Evolutionary conservation across 352 stramenopile species (phyloP), one percentile per base, ranked within the genome.

Genomic region (Globisporangium apiculatum): DNA sequence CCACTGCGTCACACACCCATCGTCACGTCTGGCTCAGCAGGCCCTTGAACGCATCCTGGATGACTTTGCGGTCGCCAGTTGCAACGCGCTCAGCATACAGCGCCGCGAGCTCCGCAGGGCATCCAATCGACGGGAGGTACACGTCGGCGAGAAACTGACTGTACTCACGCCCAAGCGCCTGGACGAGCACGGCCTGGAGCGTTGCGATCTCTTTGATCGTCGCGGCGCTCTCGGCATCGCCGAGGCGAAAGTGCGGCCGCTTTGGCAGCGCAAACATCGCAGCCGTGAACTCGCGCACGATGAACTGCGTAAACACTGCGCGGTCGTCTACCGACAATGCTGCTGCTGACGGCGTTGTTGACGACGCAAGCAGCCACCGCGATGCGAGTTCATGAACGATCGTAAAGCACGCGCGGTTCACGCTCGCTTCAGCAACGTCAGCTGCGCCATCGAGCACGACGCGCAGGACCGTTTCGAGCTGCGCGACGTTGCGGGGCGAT

Each of bases 131-230:
- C 18, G 73, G 73, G 40, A 94, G 59, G 62, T 83, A 86, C 45
- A 85, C 71, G 54, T 89, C 74, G 11, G 71, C 65, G 31, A 91
- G n/a, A 42, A 78, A 90, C 6, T 55, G 66, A 45, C 86, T 31
- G 48, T 91, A 94, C 69, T 87, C 69, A 31, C 77, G 51, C 8
- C 81, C 79, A 9, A 91, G 36, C 2, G 75, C 70, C 31, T 71
- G 71, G 8, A 85, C 67, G 54, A 90, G 62, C 53, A 83, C 67
- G 3, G 80, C 76, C 62, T 91, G 79, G 64, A 91, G 66, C 52
- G 74, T 79, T 7, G 79, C 81, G 54, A 91, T 83, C 62, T 91
- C 84, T 59, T 91, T 91, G 47, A 91, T 76, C 47, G 71, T 75
- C 37, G 79, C 46, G 37, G 69, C 63, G 50, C 72, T 84, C 60